Conservation (phyloP, 768 basidiomycete genomes). For the Hericium erinaceus region DNA sequence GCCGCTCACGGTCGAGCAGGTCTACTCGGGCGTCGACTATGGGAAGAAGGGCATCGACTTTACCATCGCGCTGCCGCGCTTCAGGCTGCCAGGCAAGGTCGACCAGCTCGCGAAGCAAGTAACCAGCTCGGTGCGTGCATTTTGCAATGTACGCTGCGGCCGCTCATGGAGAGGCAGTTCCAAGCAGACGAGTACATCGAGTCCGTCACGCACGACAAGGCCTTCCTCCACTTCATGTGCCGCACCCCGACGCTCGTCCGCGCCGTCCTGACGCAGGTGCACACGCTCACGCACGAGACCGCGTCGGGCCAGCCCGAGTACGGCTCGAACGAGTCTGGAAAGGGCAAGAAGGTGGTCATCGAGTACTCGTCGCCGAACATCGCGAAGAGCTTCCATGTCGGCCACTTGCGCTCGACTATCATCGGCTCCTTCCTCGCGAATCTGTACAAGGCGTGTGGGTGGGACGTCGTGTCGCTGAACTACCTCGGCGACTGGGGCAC, state of each 20-base stretch:
- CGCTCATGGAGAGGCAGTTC: slow-evolving; percentile 45
- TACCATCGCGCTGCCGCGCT: slow-evolving; percentile 85
- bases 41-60: slow-evolving; percentile 95
- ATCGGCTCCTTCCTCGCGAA: slow-evolving; percentile 94
- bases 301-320: slow-evolving; percentile 59
- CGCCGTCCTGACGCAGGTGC: slow-evolving; percentile 63
- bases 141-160: neutral
- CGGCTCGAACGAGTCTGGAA: slow-evolving; percentile 69
- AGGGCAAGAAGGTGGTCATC: slow-evolving; percentile 76
- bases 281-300: slow-evolving; percentile 56
- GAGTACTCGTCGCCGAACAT: slow-evolving; percentile 98
- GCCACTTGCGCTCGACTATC: slow-evolving; percentile 95
- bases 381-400: slow-evolving; percentile 97
- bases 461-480: slow-evolving; percentile 86
- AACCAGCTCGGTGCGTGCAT: slow-evolving; percentile 45
- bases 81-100: slow-evolving; percentile 74
- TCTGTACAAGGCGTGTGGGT: slow-evolving; percentile 85
- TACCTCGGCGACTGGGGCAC: slow-evolving; percentile 99
- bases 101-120: slow-evolving; percentile 72
- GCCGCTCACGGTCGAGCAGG: slow-evolving; percentile 60
- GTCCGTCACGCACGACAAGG: slow-evolving; percentile 57
- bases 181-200: slow-evolving; percentile 73
- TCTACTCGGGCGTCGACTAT: slow-evolving; percentile 78
- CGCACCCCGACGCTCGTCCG: slow-evolving; percentile 56
- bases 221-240: slow-evolving; percentile 78